Evolutionary conservation across 2,329 filamentous ascomycete genomes (phyloP).

Genomic region (Fusarium xyrophilum): DNA sequence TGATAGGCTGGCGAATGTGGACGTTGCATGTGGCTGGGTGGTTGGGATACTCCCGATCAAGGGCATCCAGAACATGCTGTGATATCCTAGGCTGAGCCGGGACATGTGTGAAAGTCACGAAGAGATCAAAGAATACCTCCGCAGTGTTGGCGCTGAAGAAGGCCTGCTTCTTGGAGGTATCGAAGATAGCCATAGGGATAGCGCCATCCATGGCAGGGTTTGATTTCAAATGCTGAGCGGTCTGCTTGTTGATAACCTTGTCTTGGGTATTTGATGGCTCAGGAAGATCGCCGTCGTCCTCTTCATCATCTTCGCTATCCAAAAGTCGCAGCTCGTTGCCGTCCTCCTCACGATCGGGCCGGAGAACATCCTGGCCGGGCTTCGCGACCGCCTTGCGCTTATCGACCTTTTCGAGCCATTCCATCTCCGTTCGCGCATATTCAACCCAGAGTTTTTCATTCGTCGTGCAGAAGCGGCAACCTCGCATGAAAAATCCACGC

Average conservation of each 20-base stretch:
- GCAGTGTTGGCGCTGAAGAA: conserved; percentile 71
- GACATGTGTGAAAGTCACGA: conserved; percentile 72
- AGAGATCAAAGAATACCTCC: conserved; percentile 81
- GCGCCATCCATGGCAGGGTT: conserved; percentile 91
- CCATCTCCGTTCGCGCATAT: conserved; percentile 90
- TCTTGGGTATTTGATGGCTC: conserved; percentile 52
- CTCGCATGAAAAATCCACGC: conserved; percentile 84
- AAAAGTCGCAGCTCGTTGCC: conserved; percentile 55
- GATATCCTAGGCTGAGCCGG: conserved; percentile 71
- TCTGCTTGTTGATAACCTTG: conserved; percentile 56
- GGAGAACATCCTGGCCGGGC: conserved; percentile 49
- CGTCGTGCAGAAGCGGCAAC: conserved; percentile 84
- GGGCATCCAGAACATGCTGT: conserved; percentile 72
- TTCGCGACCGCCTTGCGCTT: conserved; percentile 71
- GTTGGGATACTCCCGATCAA: conserved; percentile 66
- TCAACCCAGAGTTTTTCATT: conserved; percentile 82
- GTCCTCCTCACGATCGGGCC: conserved; percentile 57
- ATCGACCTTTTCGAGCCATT: conserved; percentile 84
- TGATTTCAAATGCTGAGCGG: conserved; percentile 63
- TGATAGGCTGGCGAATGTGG: conserved; percentile 72
- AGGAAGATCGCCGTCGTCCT: conserved; percentile 51
- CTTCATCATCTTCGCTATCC: conserved; percentile 56
- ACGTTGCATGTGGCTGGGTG: conserved; percentile 72
- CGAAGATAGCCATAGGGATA: conserved; percentile 91
- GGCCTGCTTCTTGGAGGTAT: conserved; percentile 80